A percentile compares a stretch with the other conserved stretches of the same genome.
Evolutionary conservation across 1,284 basidiomycete species (phyloP).

Genomic region (Pholiota adiposa): DNA sequence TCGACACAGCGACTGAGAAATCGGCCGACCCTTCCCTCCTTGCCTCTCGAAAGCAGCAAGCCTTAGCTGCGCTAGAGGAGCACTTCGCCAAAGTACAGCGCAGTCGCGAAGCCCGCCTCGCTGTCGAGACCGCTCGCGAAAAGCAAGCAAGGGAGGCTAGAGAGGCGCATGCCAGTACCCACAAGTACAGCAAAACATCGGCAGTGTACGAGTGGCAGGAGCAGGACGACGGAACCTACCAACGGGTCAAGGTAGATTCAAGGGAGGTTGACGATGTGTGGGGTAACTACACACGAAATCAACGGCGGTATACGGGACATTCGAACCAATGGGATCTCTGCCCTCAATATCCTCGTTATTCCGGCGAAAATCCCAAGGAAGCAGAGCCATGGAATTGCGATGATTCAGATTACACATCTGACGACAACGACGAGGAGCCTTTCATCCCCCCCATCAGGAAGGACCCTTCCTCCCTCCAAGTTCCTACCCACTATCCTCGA

Average conservation of each 20-base stretch:
- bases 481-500: neutral
- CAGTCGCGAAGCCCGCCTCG: neutral
- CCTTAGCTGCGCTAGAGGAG: neutral
- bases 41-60: neutral
- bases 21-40: too few species aligned
- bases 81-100: neutral
- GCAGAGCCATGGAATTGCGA: neutral
- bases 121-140: neutral
- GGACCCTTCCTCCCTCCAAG: neutral
- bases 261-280: neutral
- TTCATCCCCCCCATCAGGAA: neutral
- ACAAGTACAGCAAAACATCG: neutral
- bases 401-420: neutral
- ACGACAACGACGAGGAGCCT: neutral
- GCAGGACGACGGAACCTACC: neutral
- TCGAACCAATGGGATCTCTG: constrained; percentile 2
- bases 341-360: neutral
- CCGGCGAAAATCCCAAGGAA: neutral
- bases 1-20: too few species aligned
- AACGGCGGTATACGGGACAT: neutral
- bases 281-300: neutral
- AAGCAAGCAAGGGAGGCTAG: neutral
- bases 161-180: neutral
- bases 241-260: neutral
- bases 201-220: neutral